Conservation (phyloP, 208 protist species). For the Leishmania aethiopica region DNA sequence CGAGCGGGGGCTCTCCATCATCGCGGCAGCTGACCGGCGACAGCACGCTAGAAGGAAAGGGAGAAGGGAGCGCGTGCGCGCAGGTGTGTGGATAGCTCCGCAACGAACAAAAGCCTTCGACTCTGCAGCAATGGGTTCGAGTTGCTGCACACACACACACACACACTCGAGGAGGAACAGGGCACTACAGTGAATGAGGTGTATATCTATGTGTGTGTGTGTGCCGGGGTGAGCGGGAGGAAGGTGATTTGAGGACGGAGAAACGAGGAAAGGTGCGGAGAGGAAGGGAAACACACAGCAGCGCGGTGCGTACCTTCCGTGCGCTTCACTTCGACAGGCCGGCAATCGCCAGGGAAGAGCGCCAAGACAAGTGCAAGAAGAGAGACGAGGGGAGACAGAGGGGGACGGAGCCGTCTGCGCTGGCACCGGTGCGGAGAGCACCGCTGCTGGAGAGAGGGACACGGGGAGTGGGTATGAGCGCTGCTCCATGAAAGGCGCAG, state of each 20-base stretch:
- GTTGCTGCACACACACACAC: background rate
- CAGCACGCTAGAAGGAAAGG: background rate
- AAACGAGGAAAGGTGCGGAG: too few relatives aligned
- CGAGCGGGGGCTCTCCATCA: conserved; percentile 12
- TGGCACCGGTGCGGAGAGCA: background rate
- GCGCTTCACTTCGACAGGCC: background rate
- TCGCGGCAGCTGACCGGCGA: background rate
- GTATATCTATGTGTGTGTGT: background rate
- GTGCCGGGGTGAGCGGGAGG: background rate
- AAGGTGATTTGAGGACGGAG: background rate
- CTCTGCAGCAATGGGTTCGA: background rate
- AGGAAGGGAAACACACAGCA: background rate
- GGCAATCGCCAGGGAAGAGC: background rate
- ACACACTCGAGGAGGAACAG: background rate
- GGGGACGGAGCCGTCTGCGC: background rate
- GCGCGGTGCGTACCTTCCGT: background rate
- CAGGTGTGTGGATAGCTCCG: background rate
- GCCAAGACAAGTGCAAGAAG: background rate
- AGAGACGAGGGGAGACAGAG: background rate
- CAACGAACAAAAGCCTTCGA: background rate
- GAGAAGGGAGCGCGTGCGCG: background rate
- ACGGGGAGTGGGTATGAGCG: background rate
- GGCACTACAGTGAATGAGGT: background rate
- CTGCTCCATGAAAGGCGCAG: background rate
- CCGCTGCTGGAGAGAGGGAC: background rate